Conservation (phyloP, 371 early-diverging fungal species). For the Mortierella sp. region DNA sequence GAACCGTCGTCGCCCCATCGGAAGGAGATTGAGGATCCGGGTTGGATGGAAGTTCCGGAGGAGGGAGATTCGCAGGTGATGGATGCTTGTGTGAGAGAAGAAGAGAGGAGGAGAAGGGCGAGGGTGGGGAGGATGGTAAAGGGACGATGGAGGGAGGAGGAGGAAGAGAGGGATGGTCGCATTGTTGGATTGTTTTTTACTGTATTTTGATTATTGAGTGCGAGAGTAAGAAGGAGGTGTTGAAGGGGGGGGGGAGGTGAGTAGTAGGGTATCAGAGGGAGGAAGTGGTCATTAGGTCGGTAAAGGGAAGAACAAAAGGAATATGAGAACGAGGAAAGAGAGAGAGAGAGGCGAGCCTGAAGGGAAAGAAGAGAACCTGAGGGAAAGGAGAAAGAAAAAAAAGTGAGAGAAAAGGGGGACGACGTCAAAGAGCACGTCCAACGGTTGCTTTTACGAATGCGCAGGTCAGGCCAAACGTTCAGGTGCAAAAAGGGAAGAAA, state of each 20-base stretch:
- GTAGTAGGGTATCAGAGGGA: not conserved
- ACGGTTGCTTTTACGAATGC: not conserved
- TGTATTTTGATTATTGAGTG: not conserved
- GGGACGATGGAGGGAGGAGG: not conserved
- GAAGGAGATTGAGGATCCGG: conserved; percentile 1
- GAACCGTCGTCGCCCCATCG: conserved; percentile 19
- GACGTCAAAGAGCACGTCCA: not conserved
- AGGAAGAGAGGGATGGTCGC: not conserved
- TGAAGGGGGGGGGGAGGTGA: not conserved
- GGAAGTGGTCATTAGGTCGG: not conserved
- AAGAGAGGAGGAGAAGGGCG: not conserved
- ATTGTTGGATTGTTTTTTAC: not conserved
- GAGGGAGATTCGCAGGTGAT: conserved; percentile 20
- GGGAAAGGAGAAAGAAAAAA: not conserved
- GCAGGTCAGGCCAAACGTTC: not conserved
- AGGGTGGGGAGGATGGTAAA: not conserved
- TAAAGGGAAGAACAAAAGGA: not conserved
- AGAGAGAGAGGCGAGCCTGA: not conserved
- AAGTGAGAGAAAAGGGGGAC: not conserved
- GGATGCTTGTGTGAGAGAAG: conserved; percentile 1
- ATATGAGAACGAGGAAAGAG: not conserved
- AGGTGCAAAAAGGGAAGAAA: not conserved
- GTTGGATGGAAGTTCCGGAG: not conserved
- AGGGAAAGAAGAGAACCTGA: too few species aligned
- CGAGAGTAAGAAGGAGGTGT: not conserved